Evolutionary conservation across 441 rosid species (phyloP).

Genomic region (Melastoma candidum): DNA sequence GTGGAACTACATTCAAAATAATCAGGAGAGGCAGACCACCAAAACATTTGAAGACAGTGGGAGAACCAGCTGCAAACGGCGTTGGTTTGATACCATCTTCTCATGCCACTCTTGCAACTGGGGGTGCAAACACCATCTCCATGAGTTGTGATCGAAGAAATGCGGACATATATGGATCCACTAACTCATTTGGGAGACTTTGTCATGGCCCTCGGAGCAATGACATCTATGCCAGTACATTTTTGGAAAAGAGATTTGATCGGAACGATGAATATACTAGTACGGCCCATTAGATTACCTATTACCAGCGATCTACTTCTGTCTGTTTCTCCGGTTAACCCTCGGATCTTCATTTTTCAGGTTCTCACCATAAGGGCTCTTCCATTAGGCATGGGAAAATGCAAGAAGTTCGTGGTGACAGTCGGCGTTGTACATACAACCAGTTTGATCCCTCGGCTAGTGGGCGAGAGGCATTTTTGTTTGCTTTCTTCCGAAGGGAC

Average conservation of each 20-base stretch:
- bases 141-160: constrained; percentile 27
- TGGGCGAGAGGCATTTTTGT: constrained; percentile 25
- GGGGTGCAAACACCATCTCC: constrained; percentile 19
- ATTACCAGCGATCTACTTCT: not conserved
- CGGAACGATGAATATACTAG: constrained; percentile 36
- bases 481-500: constrained; percentile 27
- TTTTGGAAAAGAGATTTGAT: constrained; percentile 30
- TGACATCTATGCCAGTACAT: constrained; percentile 17
- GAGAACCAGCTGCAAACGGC: constrained; percentile 34
- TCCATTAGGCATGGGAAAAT: constrained; percentile 27
- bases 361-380: constrained; percentile 29
- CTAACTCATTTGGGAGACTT: constrained; percentile 26
- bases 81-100: constrained; percentile 41
- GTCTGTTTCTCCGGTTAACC: not conserved
- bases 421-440: constrained; percentile 34
- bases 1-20: constrained; percentile 26
- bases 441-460: constrained; percentile 20
- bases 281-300: not conserved
- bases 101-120: constrained; percentile 40
- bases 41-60: constrained; percentile 31
- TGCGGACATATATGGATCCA: constrained; percentile 25
- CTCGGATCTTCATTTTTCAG: constrained; percentile 50
- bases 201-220: constrained; percentile 24
- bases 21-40: constrained; percentile 49
- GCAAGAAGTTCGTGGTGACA: constrained; percentile 26